Evolutionary conservation across 1,139 yeast genomes (phyloP).

Genomic region (Diutina sp.): DNA sequence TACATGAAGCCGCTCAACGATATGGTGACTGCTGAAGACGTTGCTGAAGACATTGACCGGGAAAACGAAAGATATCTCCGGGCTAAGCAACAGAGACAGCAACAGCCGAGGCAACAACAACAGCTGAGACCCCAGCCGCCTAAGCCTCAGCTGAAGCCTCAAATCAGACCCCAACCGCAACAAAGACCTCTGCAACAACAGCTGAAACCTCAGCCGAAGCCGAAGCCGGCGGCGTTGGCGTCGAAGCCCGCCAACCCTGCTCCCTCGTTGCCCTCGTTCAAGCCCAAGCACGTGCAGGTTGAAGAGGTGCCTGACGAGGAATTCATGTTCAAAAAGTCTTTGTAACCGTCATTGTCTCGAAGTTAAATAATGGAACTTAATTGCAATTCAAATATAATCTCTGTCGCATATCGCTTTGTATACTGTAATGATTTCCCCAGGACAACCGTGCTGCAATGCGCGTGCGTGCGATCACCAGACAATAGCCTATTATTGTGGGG

Average conservation of each 20-base stretch:
- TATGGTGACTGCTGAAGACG: background rate
- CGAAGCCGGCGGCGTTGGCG: background rate
- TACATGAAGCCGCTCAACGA: slow-evolving; percentile 1
- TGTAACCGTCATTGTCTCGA: background rate
- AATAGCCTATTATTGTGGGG: too few relatives aligned
- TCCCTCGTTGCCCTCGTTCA: background rate
- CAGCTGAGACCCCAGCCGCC: background rate
- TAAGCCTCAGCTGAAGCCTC: too few relatives aligned
- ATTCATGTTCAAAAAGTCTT: background rate
- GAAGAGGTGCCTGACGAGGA: slow-evolving; percentile 1
- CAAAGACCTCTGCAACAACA: background rate
- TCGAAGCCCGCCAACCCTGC: background rate
- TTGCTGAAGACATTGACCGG: background rate
- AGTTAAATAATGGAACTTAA: background rate
- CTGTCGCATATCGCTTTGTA: too few relatives aligned
- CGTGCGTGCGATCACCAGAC: too few relatives aligned
- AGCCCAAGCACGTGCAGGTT: background rate
- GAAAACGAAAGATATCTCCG: background rate
- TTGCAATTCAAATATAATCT: background rate
- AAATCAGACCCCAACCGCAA: background rate
- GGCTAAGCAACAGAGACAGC: background rate
- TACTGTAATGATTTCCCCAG: background rate
- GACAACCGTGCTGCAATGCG: background rate
- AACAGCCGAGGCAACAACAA: background rate
- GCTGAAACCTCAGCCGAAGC: background rate